A percentile compares a stretch with the other conserved stretches of the same genome.
These are phyloP conservation scores for Colletotrichum karsti DNA, from an alignment of 2,329 filamentous ascomycete species.

Conservation along the genomic window DNA sequence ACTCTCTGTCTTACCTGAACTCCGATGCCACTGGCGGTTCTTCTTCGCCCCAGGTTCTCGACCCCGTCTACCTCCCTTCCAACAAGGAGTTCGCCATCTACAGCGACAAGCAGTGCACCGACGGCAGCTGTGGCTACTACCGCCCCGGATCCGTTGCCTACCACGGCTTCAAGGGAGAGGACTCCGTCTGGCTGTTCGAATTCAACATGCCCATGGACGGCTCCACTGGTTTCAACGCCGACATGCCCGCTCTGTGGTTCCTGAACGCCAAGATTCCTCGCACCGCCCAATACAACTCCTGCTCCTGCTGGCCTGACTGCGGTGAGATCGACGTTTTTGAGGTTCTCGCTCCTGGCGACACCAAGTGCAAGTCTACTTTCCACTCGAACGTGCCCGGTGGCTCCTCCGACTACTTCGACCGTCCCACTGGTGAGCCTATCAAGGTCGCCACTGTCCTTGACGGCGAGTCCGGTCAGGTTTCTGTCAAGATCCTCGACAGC, in stretches of 20 bases:
- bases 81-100: slow-evolving; percentile 56
- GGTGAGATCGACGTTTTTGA: slow-evolving; percentile 83
- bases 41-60: slow-evolving; percentile 47
- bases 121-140: slow-evolving; percentile 50
- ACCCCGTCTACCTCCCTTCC: slow-evolving; percentile 48
- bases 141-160: slow-evolving; percentile 54
- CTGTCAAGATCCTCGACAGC: slow-evolving; percentile 62
- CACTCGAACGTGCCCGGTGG: slow-evolving; percentile 72
- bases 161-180: slow-evolving; percentile 74
- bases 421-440: slow-evolving; percentile 66
- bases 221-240: slow-evolving; percentile 58
- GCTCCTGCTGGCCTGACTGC: slow-evolving; percentile 79
- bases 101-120: slow-evolving; percentile 51
- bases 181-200: slow-evolving; percentile 73
- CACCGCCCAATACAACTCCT: slow-evolving; percentile 74
- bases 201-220: slow-evolving; percentile 76
- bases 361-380: slow-evolving; percentile 74
- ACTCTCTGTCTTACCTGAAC: slow-evolving; percentile 55
- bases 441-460: slow-evolving; percentile 73
- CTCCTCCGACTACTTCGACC: slow-evolving; percentile 75
- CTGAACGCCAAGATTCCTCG: slow-evolving; percentile 79
- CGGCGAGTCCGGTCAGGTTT: slow-evolving; percentile 56
- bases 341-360: slow-evolving; percentile 71
- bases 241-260: slow-evolving; percentile 81
- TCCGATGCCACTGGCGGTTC: slow-evolving; percentile 49